These are phyloP conservation scores for Daldinia vernicosa DNA, from an alignment of 495 filamentous ascomycete genomes.

Conservation along the genomic window DNA sequence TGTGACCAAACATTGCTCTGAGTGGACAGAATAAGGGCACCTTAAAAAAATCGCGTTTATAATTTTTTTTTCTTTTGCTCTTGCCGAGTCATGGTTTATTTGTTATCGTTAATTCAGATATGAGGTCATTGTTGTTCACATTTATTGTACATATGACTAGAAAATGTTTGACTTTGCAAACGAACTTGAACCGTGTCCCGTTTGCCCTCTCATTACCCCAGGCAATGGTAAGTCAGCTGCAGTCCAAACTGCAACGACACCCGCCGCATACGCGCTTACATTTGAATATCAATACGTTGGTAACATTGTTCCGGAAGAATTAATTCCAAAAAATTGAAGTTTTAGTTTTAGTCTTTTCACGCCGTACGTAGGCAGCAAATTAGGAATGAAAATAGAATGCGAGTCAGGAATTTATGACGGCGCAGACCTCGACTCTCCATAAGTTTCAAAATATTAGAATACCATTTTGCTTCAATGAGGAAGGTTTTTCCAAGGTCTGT, in stretches of 20 bases:
- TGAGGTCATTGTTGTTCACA: constrained; percentile 13
- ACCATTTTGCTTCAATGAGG: constrained; percentile 8
- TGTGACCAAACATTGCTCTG: constrained; percentile 30
- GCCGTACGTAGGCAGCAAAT: constrained; percentile 14
- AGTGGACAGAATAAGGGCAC: constrained; percentile 7
- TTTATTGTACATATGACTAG: background rate
- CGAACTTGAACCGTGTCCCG: background rate
- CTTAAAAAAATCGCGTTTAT: constrained; percentile 1
- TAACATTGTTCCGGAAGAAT: constrained; percentile 25
- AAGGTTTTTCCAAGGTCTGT: constrained; percentile 6
- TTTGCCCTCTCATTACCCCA: background rate
- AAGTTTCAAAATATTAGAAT: constrained; percentile 33
- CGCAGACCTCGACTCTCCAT: constrained; percentile 12
- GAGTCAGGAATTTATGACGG: constrained; percentile 12
- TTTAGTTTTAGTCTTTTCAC: constrained; percentile 8
- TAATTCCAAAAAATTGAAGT: constrained; percentile 16
- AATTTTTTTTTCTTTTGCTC: constrained; percentile 5
- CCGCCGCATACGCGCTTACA: background rate
- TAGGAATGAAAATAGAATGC: constrained; percentile 11
- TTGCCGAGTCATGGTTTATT: background rate
- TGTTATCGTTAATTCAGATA: background rate
- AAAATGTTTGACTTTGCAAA: constrained; percentile 22
- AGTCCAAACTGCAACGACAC: background rate
- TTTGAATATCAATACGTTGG: constrained; percentile 2
- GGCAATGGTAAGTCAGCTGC: background rate